Evolutionary conservation across 257 asterid genomes (phyloP), one percentile per base, ranked within the genome.

Genomic region (Salvia hispanica): DNA sequence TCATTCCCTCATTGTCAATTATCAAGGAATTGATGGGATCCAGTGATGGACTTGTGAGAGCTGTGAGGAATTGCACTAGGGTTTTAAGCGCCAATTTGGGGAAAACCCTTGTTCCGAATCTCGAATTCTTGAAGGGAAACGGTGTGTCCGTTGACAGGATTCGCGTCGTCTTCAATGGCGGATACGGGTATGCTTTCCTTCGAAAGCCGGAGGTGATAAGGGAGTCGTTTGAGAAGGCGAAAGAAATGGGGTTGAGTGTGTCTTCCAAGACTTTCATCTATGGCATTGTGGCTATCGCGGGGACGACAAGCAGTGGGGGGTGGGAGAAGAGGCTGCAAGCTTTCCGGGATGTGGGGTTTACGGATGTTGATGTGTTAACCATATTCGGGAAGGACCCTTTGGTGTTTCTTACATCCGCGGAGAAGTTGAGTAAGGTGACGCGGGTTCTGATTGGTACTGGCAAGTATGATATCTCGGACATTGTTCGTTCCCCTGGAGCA

Each of bases 121-220:
- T 61, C 45, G 66, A 61, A 61, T 61, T 42, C 51, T 61, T 61
- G 52, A 61, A 42, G 66, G 40, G 66, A 52, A 40, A 52, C 18
- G 52, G 66, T 3, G 28, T 61, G 9, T 8, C 66, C 0, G 42
- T 40, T 52, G 37, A 18, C 8, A 36, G 66, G 9, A 61, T 61
- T 31, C 34, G 10, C 4, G 18, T 42, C 14, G 10, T n/a, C 33
- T 11, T 59, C 34, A 9, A 2, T 37, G 2, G 2, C 2, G 2
- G 4, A 18, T 39, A 48, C 65, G 14, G 8, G 5, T 4, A 18
- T 18, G 9, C 10, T 39, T 59, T 59, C 6, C 1, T 8, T 5
- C 1, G 2, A 0, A 59, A 14, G 34, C 65, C 50, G 9, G 39
- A 61, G 9, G 3, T 12, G 0, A 42, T 61, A 11, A 40, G 66